phyloP scores from a whole-genome alignment of 1,284 basidiomycete species.

The Caloboletus inedulis region DNA sequence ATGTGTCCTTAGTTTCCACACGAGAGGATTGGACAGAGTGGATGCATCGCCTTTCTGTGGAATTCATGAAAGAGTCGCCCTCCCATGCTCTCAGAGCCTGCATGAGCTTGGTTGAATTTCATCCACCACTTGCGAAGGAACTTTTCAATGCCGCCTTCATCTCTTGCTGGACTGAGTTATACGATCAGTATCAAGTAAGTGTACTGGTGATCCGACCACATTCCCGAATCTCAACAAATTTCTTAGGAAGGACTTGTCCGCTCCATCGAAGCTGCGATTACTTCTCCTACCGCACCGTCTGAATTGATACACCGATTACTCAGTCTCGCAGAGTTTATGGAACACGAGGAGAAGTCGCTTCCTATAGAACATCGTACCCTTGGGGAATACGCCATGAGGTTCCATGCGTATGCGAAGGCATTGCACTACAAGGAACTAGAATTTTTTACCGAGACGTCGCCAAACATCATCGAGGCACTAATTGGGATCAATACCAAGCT shows the following conservation, averaged over 20 bases:
- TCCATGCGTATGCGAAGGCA: slow-evolving; percentile 96
- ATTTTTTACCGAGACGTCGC: slow-evolving; percentile 88
- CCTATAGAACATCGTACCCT: slow-evolving; percentile 93
- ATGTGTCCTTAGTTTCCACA: slow-evolving; percentile 76
- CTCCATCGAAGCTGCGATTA: slow-evolving; percentile 88
- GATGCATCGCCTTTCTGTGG: slow-evolving; percentile 91
- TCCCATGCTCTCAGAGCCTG: slow-evolving; percentile 97
- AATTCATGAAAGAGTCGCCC: slow-evolving; percentile 98
- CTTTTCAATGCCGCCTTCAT: slow-evolving; percentile 98
- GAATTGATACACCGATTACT: slow-evolving; percentile 94
- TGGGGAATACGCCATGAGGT: slow-evolving; percentile 92
- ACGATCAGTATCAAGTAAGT: slow-evolving; percentile 90
- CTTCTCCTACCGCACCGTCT: slow-evolving; percentile 74
- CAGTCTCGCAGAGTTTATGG: slow-evolving; percentile 99
- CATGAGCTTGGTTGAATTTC: slow-evolving; percentile 89
- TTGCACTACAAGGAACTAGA: slow-evolving; percentile 99
- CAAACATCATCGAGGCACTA: slow-evolving; percentile 89
- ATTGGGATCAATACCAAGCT: slow-evolving; percentile 98
- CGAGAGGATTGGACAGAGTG: slow-evolving; percentile 95
- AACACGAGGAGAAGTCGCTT: slow-evolving; percentile 96
- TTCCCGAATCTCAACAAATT: slow-evolving; percentile 7
- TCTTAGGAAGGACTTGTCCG: slow-evolving; percentile 87
- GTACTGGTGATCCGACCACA: background rate
- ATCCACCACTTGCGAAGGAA: slow-evolving; percentile 89
- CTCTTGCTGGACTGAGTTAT: slow-evolving; percentile 96